A percentile compares a stretch with the other conserved stretches of the same genome.
These are phyloP conservation scores for Podaxis carcinomalis DNA, from an alignment of 768 basidiomycete species.

Conservation along the genomic window DNA sequence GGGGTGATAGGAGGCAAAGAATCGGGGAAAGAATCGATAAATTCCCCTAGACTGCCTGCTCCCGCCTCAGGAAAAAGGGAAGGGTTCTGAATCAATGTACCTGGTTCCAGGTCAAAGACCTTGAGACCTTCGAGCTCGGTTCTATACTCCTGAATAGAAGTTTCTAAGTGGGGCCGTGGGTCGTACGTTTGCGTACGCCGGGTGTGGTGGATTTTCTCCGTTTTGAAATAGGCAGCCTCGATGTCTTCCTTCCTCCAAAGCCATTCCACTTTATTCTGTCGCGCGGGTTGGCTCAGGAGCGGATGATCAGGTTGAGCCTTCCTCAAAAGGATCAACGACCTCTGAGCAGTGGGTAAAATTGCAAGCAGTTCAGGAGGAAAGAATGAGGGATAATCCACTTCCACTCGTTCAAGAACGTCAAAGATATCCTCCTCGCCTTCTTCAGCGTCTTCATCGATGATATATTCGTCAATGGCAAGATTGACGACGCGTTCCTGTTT, in stretches of 20 bases:
- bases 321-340: conserved; percentile 61
- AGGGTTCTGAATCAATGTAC: conserved; percentile 26
- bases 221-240: conserved; percentile 37
- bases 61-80: conserved; percentile 24
- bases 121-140: conserved; percentile 42
- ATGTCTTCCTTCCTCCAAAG: conserved; percentile 60
- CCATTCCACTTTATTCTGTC: conserved; percentile 42
- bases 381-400: conserved; percentile 57
- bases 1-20: conserved; percentile 61
- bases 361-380: conserved; percentile 47
- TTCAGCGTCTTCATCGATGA: conserved; percentile 33
- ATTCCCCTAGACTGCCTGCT: conserved; percentile 31
- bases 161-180: background rate
- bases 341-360: conserved; percentile 59
- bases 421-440: conserved; percentile 36
- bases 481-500: conserved; percentile 21
- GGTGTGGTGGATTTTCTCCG: background rate
- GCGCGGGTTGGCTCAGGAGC: conserved; percentile 33
- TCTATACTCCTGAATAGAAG: conserved; percentile 19
- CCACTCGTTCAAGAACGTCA: conserved; percentile 30
- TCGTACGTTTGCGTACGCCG: background rate
- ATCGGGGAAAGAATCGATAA: conserved; percentile 56
- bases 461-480: conserved; percentile 24
- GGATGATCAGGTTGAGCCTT: conserved; percentile 64
- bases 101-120: conserved; percentile 68